These are phyloP conservation scores for Chamaecyparis obtusa DNA, from an alignment of 75 land plant species.

Conservation along the genomic window DNA sequence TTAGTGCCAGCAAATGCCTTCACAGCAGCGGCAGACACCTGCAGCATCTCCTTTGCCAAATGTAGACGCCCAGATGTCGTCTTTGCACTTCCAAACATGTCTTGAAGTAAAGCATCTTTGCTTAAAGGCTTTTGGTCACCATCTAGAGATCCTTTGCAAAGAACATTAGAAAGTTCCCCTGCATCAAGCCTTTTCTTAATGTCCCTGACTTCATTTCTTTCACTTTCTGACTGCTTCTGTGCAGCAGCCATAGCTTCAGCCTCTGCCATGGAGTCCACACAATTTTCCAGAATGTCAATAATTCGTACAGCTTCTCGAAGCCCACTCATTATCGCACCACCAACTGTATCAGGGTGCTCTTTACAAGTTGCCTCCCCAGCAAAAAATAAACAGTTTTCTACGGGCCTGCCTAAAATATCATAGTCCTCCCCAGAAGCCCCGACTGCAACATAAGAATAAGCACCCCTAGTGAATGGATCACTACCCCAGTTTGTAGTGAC, in stretches of 20 bases:
- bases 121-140: slow-evolving; percentile 34
- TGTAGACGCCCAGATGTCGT: slow-evolving; percentile 79
- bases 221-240: slow-evolving; percentile 74
- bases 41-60: slow-evolving; percentile 77
- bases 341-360: slow-evolving; percentile 99
- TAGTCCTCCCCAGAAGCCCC: slow-evolving; percentile 84
- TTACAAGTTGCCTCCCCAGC: slow-evolving; percentile 99
- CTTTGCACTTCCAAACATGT: slow-evolving; percentile 81
- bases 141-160: slow-evolving; percentile 43
- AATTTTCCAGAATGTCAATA: slow-evolving; percentile 67
- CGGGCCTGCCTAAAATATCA: slow-evolving; percentile 88
- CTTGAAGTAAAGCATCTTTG: slow-evolving; percentile 60
- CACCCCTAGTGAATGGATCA: slow-evolving; percentile 87
- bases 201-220: slow-evolving; percentile 85
- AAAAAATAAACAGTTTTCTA: slow-evolving; percentile 90
- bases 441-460: slow-evolving; percentile 96
- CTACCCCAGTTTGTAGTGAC: slow-evolving; percentile 92
- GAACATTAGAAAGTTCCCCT: slow-evolving; percentile 60
- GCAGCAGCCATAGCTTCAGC: slow-evolving; percentile 82
- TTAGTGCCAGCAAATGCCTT: slow-evolving; percentile 89
- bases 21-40: slow-evolving; percentile 58
- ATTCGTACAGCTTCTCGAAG: slow-evolving; percentile 94
- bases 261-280: slow-evolving; percentile 77
- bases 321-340: slow-evolving; percentile 98
- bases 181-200: slow-evolving; percentile 75